Conservation (phyloP, 176 grass and related monocot species). For the Rhynchospora tenuis region DNA sequence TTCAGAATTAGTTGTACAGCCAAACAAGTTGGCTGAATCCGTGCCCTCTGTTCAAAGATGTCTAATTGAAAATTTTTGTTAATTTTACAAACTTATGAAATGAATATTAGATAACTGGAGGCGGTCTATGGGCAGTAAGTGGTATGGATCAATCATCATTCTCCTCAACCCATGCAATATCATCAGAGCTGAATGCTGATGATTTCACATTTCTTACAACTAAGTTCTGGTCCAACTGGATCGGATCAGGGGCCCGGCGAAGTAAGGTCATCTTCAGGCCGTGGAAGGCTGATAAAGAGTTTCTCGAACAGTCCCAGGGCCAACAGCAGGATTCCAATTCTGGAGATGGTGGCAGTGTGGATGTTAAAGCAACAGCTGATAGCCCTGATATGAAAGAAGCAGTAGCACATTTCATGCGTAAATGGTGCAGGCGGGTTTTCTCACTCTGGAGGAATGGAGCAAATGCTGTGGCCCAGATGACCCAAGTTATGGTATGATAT, state of each 20-base stretch:
- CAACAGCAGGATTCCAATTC: constrained; percentile 27
- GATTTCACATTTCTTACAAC: constrained; percentile 71
- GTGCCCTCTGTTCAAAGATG: background rate
- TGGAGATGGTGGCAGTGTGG: constrained; percentile 40
- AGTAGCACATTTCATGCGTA: constrained; percentile 48
- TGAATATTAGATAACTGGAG: constrained; percentile 58
- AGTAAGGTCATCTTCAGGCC: constrained; percentile 80
- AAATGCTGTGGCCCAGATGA: constrained; percentile 38
- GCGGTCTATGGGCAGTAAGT: constrained; percentile 67
- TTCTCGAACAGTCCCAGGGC: constrained; percentile 38
- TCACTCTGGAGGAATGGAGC: constrained; percentile 64
- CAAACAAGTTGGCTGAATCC: background rate
- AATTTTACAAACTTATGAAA: background rate
- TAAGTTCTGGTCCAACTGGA: constrained; percentile 95
- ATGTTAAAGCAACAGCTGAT: constrained; percentile 51
- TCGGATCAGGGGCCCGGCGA: constrained; percentile 69
- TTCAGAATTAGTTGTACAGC: background rate
- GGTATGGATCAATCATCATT: constrained; percentile 17
- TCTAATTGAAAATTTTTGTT: background rate
- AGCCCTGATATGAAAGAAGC: constrained; percentile 57
- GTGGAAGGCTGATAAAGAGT: constrained; percentile 85
- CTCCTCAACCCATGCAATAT: constrained; percentile 7
- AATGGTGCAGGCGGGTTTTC: constrained; percentile 44
- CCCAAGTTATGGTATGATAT: constrained; percentile 74
- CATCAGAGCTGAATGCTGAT: constrained; percentile 53